Evolutionary conservation across 805 yeast species (phyloP), one percentile per base, ranked within the genome.

Genomic region (Kuraishia hungarica): DNA sequence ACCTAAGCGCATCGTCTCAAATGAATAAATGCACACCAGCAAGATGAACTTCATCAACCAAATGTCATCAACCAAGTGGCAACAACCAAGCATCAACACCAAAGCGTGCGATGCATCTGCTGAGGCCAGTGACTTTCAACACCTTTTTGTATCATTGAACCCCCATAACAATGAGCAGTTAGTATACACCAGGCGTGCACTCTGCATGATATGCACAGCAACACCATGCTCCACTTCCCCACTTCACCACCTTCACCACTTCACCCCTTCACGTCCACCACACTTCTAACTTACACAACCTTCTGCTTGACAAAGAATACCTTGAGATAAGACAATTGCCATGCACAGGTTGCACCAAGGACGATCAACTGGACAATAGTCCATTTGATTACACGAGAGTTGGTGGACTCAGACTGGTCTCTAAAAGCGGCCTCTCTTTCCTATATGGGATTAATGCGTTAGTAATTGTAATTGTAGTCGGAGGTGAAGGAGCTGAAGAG

Each of bases 291-390:
- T 64, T 69, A 81, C 39, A 82, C 84, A 64, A 82, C 80, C 69
- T 87, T 87, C 71, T 87, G 92, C 69, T 87, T 87, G 60, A 86
- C 91, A 63, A 87, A 87, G 75, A 85, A 87, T 19, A 86, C 73
- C 74, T 86, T 82, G 72, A 87, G 78, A 66, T 86, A 89, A 55
- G 81, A 81, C 69, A 87, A 72, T 72, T 87, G 94, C 82, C 87
- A 86, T 51, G 78, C 75, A 68, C 93, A 86, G 26, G 90, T 83
- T 51, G 78, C 83, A 43, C 81, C 76, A 64, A 87, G 75, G 2
- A 84, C 87, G 49, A 82, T 48, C 57, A 86, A 66, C 72, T 87
- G 93, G 55, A 87, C 67, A 52, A 86, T 64, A 26, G 89, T 81
- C 93, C 93, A 87, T 72, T 80, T 82, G 61, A 86, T 82, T 39